Conservation (phyloP, 2,329 filamentous ascomycete species). For the Drechslerella dactyloides region DNA sequence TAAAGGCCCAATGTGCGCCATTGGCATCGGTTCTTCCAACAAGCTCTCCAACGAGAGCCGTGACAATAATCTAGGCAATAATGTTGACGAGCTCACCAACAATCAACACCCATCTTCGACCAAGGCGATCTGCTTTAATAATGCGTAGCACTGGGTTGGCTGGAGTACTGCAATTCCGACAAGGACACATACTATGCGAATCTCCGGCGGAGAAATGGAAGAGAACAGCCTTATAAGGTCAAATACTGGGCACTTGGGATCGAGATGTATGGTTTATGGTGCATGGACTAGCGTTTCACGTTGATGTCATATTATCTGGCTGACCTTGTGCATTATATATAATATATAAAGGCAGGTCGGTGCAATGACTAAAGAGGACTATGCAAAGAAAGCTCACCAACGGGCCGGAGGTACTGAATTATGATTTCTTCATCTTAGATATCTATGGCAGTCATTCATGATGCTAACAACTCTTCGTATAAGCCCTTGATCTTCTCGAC, state of each 20-base stretch:
- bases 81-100: slow-evolving; percentile 74
- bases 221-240: slow-evolving; percentile 75
- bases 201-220: slow-evolving; percentile 75
- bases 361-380: slow-evolving; percentile 73
- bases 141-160: slow-evolving; percentile 70
- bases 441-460: neutral
- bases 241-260: slow-evolving; percentile 89
- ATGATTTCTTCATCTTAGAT: slow-evolving; percentile 1
- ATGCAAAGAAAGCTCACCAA: slow-evolving; percentile 71
- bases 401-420: slow-evolving; percentile 66
- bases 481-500: slow-evolving; percentile 71
- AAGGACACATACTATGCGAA: slow-evolving; percentile 82
- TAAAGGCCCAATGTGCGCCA: slow-evolving; percentile 74
- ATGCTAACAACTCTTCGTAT: neutral
- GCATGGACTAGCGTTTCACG: slow-evolving; percentile 4
- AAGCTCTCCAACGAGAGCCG: slow-evolving; percentile 64
- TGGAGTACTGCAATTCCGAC: slow-evolving; percentile 85
- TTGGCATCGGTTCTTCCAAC: slow-evolving; percentile 64
- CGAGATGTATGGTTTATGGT: slow-evolving; percentile 61
- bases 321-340: neutral
- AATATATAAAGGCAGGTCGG: slow-evolving; percentile 63
- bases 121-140: slow-evolving; percentile 64
- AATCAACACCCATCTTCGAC: slow-evolving; percentile 75
- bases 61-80: slow-evolving; percentile 74
- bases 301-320: neutral